Evolutionary conservation across 2,329 filamentous ascomycete genomes (phyloP).

Genomic region (Lasiodiplodia gonubiensis): DNA sequence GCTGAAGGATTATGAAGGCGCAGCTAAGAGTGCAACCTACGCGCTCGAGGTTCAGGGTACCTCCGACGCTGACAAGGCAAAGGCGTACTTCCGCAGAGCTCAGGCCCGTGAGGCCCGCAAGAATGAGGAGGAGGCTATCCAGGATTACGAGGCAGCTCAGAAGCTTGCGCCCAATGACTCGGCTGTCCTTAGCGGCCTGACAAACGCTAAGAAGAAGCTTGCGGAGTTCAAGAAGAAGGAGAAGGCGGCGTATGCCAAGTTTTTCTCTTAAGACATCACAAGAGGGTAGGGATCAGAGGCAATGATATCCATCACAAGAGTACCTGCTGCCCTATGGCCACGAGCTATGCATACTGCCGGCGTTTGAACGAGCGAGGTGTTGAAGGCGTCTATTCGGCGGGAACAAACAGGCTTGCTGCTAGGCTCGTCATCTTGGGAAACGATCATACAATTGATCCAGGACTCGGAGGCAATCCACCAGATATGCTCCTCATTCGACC

Average conservation of each 20-base stretch:
- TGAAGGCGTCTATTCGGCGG: constrained; percentile 15
- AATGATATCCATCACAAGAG: constrained; percentile 12
- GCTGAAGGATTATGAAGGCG: constrained; percentile 73
- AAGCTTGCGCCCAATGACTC: constrained; percentile 69
- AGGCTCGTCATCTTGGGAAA: neutral
- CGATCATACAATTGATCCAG: constrained; percentile 1
- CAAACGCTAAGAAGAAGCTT: constrained; percentile 76
- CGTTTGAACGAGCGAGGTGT: constrained; percentile 21
- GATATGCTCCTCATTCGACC: no score
- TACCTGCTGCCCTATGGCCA: constrained; percentile 5
- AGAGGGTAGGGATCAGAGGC: neutral
- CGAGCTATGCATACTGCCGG: constrained; percentile 6
- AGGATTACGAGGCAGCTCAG: constrained; percentile 51
- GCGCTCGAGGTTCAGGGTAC: constrained; percentile 71
- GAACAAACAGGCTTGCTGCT: constrained; percentile 1
- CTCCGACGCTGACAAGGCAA: constrained; percentile 80
- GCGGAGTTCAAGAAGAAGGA: constrained; percentile 80
- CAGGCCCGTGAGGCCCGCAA: constrained; percentile 76
- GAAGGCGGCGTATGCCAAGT: constrained; percentile 86
- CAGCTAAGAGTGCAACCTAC: constrained; percentile 70
- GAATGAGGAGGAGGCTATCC: constrained; percentile 77
- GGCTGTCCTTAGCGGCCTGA: constrained; percentile 75
- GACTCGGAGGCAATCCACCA: neutral
- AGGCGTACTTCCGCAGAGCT: constrained; percentile 85
- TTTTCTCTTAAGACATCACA: constrained; percentile 20